Conservation (phyloP, 441 rosid genomes). For the Rhodomyrtus psidioides region DNA sequence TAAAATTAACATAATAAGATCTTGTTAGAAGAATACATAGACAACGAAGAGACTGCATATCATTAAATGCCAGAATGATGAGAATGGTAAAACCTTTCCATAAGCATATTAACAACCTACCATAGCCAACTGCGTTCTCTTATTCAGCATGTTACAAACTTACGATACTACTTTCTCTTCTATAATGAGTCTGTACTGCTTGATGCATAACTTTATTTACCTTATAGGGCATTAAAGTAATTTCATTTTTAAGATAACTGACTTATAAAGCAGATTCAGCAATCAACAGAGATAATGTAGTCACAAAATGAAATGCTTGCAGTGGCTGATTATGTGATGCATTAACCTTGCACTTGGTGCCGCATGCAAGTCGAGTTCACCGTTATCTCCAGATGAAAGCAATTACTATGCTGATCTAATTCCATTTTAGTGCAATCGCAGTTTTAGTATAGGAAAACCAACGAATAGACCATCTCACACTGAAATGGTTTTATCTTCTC, state of each 20-base stretch:
- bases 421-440: not conserved
- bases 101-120: not conserved
- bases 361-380: not conserved
- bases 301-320: not conserved
- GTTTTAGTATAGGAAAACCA: not conserved
- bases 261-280: not conserved
- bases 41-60: not conserved
- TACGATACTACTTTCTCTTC: not conserved
- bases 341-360: not conserved
- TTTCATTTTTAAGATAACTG: not conserved
- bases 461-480: not conserved
- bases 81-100: not conserved
- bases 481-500: not conserved
- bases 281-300: not conserved
- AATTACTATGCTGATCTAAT: not conserved
- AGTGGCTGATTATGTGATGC: not conserved
- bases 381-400: not conserved
- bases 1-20: conserved; percentile 6
- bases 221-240: not conserved
- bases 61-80: not conserved
- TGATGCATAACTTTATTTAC: not conserved
- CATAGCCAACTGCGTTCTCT: not conserved
- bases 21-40: not conserved
- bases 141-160: not conserved
- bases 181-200: not conserved